Base-by-base conservation (phyloP, 352 stramenopile genomes). In the Phytopythium sindhum region DNA sequence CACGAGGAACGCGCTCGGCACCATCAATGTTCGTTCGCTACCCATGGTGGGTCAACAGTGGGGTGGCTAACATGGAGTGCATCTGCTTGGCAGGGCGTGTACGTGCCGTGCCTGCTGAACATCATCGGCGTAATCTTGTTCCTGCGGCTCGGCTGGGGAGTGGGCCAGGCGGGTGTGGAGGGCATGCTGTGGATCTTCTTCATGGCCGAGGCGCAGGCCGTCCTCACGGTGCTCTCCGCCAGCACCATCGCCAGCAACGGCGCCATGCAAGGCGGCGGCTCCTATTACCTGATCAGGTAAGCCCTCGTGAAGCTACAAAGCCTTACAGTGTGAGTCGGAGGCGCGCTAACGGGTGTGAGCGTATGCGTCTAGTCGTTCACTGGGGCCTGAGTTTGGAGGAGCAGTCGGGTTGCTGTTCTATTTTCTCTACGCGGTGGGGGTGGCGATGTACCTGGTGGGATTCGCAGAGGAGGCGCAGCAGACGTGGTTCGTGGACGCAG, bases 61-160 rank as follows among this genome's bases (percentile, higher is more conserved):
- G 15, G 26, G 7, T 29, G n/a, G 4, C 2, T 21, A 35, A 2
- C 1, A 41, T 23, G 21, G 9, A 12, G 17, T 2, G 10, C 31
- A 35, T 60, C 15, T 39, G 31, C 44, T 39, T 31, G 37, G 19
- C 19, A 84, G 75, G 89, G 89, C 10, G 89, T 96, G 8, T 96
- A 92, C 45, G 74, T 97, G 65, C 90, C 90, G 37, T 97, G 86
- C 65, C 75, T 97, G 26, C 78, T 96, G 64, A 96, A 95, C 67
- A 97, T 97, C 73, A 90, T 97, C 42, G 88, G 90, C 41, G 88
- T 97, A 29, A 94, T 97, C 52, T 64, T 97, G 24, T 97, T 97
- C 64, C 81, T 96, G 14, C 86, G 88, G 5, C 80, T 97, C 21
- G 84, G 86, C 5, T 95, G 81, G 80, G 91, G 91, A 41, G 77